phyloP scores from a whole-genome alignment of 1,284 basidiomycete species.

The Malassezia caprae region DNA sequence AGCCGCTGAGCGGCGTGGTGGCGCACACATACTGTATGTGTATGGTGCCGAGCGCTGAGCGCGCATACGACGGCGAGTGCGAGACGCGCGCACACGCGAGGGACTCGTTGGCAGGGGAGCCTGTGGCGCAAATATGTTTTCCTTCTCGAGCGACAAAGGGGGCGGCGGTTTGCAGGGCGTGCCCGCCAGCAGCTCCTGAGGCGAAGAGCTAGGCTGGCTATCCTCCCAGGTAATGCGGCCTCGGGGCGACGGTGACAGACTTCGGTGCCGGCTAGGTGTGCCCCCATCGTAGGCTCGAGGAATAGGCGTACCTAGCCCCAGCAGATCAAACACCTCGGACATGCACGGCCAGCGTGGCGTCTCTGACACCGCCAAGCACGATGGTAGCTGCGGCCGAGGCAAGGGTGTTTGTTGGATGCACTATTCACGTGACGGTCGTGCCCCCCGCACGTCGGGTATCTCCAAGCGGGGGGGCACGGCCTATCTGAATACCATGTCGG shows the following conservation, averaged over 20 bases:
- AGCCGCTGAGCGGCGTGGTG: background rate
- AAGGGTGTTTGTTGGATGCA: background rate
- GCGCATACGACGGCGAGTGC: slow-evolving; percentile 4
- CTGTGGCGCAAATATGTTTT: background rate
- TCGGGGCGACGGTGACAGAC: slow-evolving; percentile 12
- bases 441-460: background rate
- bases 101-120: background rate
- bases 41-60: slow-evolving; percentile 3
- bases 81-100: background rate
- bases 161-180: background rate
- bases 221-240: slow-evolving; percentile 10
- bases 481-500: background rate
- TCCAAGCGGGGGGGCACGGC: background rate
- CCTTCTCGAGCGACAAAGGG: background rate
- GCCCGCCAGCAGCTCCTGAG: background rate
- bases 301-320: slow-evolving; percentile 7
- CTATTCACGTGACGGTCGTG: background rate
- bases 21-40: slow-evolving; percentile 9
- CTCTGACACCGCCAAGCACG: background rate
- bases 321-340: slow-evolving; percentile 18
- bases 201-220: slow-evolving; percentile 17
- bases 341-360: background rate
- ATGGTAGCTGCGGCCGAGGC: too few species aligned
- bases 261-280: slow-evolving; percentile 3
- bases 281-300: background rate